Base-by-base conservation (phyloP, 352 stramenopile species). In the Lagenidium giganteum region DNA sequence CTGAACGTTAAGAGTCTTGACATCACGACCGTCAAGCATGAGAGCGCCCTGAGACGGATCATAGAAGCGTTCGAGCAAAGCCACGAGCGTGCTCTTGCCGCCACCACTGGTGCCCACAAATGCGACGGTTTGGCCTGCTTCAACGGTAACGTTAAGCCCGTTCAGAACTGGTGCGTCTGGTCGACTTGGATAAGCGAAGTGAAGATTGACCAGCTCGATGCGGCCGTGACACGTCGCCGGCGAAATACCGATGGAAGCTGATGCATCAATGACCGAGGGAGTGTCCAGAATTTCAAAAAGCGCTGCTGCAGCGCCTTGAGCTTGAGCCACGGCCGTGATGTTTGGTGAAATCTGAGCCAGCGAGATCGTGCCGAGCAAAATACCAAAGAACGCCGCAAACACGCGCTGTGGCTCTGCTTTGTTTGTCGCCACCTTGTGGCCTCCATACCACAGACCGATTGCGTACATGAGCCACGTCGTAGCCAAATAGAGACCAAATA, bases 41-140 rank as follows among this genome's bases (percentile, higher is more conserved):
- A 96, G 71, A 12, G 20, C 24, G 11, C 82, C 83, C 28, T 41
- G 23, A 7, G 32, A 12, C 2, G 56, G 56, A 22, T 57, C 51
- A 53, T 95, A 93, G 32, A 95, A 88, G 23, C 83, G 62, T 50
- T 89, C 59, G 18, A 95, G 41, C 3, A 96, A 48, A 8, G 60
- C 57, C 5, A 88, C 59, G 21, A 82, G 70, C 18, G 78, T 94
- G 35, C 42, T 74, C 54, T 96, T 96, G 27, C 86, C 86, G 41
- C 66, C 83, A 23, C 84, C 84, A 48, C 47, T 79, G 24, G 64
- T 46, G 2, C 90, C 35, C 8, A 42, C 35, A 14, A 42, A 42
- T 17, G 35, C 35, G n/a, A n/a, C n/a, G n/a, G n/a, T n/a, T n/a
- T n/a, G n/a, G n/a, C n/a, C n/a, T n/a, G n/a, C n/a, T n/a, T 87